Conservation (phyloP, 1,284 basidiomycete genomes). For the Cystobasidium pallidum region DNA sequence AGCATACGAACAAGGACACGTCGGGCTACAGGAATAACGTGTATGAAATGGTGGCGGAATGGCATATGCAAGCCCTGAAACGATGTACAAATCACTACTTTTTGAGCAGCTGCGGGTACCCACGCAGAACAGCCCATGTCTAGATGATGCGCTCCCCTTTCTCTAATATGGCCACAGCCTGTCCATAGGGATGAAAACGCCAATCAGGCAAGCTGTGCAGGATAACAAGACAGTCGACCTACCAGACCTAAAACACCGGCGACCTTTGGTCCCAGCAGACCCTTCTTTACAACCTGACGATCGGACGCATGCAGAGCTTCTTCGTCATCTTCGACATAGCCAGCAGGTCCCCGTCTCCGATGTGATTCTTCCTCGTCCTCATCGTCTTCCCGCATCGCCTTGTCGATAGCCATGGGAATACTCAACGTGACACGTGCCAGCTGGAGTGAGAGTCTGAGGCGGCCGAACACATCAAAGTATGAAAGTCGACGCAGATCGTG, state of each 20-base stretch:
- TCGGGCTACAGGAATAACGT: neutral
- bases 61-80: constrained; percentile 2
- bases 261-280: constrained; percentile 48
- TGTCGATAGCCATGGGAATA: constrained; percentile 75
- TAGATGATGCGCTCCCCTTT: constrained; percentile 49
- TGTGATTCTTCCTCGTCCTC: constrained; percentile 26
- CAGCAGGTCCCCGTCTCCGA: neutral
- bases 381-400: constrained; percentile 61
- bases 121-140: neutral
- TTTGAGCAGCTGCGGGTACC: neutral
- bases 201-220: neutral
- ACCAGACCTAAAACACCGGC: constrained; percentile 51
- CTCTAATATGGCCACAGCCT: constrained; percentile 50
- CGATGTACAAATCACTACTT: neutral
- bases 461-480: constrained; percentile 76
- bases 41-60: neutral
- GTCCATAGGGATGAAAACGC: neutral
- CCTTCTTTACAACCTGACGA: constrained; percentile 43
- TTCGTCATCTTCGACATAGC: constrained; percentile 18
- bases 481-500: constrained; percentile 72
- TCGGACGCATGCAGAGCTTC: constrained; percentile 43
- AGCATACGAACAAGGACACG: neutral
- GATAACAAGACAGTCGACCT: constrained; percentile 15
- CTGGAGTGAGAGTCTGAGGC: constrained; percentile 73
- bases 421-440: constrained; percentile 77